Conservation (phyloP, 1,139 yeast genomes). For the Suhomyces bribrorum region DNA sequence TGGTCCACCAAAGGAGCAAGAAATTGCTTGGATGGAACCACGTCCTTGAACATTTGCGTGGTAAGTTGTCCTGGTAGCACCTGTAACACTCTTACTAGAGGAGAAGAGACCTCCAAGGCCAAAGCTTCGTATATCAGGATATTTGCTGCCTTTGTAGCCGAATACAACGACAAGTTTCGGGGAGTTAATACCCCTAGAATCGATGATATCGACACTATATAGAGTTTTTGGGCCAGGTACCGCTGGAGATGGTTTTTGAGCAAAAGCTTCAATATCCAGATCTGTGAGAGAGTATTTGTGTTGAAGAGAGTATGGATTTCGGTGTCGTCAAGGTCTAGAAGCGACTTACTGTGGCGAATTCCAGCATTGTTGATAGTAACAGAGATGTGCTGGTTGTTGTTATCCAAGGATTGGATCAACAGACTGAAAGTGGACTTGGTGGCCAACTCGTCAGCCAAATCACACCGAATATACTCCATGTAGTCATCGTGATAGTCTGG, state of each 20-base stretch:
- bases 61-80: constrained; percentile 70
- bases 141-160: constrained; percentile 67
- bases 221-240: constrained; percentile 29
- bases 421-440: constrained; percentile 24
- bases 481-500: constrained; percentile 23
- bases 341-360: constrained; percentile 49
- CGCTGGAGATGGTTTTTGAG: constrained; percentile 26
- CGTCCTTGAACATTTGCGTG: constrained; percentile 63
- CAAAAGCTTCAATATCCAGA: constrained; percentile 49
- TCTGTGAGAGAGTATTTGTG: constrained; percentile 60
- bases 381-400: constrained; percentile 38
- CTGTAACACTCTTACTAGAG: constrained; percentile 43
- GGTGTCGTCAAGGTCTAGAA: constrained; percentile 36
- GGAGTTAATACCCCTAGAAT: constrained; percentile 75
- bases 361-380: constrained; percentile 79
- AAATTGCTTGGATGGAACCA: constrained; percentile 56
- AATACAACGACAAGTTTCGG: constrained; percentile 59
- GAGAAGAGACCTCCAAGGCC: constrained; percentile 44
- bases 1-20: constrained; percentile 64
- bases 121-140: constrained; percentile 62
- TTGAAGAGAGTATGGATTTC: constrained; percentile 43
- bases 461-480: constrained; percentile 46
- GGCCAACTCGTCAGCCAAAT: constrained; percentile 43
- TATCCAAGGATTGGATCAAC: constrained; percentile 31
- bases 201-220: constrained; percentile 66